Evolutionary conservation across 768 basidiomycete genomes (phyloP), one percentile per base, ranked within the genome.

Genomic region (Solioccasus polychromus): DNA sequence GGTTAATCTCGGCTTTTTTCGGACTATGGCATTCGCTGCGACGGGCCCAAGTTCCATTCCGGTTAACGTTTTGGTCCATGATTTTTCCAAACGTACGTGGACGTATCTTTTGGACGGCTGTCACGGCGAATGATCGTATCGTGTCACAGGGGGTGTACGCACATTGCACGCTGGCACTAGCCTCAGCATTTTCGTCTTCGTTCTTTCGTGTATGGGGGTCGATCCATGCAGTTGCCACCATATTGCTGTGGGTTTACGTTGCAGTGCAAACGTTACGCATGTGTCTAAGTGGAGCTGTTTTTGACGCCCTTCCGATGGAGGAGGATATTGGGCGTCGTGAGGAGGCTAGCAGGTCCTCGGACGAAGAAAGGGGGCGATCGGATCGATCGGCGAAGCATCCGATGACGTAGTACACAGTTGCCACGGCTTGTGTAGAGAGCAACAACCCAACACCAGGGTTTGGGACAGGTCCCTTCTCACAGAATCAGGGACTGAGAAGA

Each of bases 21-120:
- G 78, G 71, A 10, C 54, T 85, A 2, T 59, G 63, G 31, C 60
- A 77, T 22, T 67, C 72, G 2, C 48, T 77, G 1, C 67, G 73
- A 14, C 68, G 66, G 35, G 59, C 60, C 0, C 64, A 56, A 2
- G 63, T 84, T 18, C 67, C 73, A 7, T 88, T 85, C 62, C 70
- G 69, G 44, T 59, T 83, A 15, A 67, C 76, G 1, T 82, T 77
- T 54, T 87, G 85, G 85, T 81, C 80, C 8, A 61, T 83, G 31
- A 78, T 86, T 50, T 87, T 87, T 58, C 85, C 85, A 5, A 85
- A 84, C 51, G 85, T 79, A 51, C 30, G 78, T 34, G 17, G 7
- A 6, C 12, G 6, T 25, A 40, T 18, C 31, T 20, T 38, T 30
- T 32, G 1, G 22, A 31, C 0, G 11, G 22, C 4, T 35, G 17